Evolutionary conservation across 2,329 filamentous ascomycete genomes (phyloP).

Genomic region (Didymella segeticola): DNA sequence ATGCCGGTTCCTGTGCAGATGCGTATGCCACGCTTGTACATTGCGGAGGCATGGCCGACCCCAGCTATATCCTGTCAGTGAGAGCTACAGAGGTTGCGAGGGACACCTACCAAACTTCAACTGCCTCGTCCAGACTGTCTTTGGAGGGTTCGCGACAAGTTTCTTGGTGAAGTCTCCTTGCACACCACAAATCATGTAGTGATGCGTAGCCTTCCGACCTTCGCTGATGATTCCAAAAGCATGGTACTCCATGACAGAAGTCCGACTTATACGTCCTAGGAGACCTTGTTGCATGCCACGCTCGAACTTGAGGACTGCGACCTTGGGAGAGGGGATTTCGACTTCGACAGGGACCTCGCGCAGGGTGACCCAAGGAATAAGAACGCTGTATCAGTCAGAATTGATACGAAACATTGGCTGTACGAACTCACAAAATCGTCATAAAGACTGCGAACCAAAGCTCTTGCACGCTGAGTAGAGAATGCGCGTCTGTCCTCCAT

Average conservation of each 20-base stretch:
- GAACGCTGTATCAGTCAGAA: slow-evolving; percentile 31
- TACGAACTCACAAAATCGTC: slow-evolving; percentile 42
- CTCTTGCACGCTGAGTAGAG: slow-evolving; percentile 42
- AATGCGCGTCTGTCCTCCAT: slow-evolving; percentile 37
- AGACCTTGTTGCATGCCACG: slow-evolving; percentile 48
- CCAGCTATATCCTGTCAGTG: slow-evolving; percentile 36
- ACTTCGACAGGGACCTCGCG: slow-evolving; percentile 45
- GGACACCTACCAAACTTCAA: slow-evolving; percentile 43
- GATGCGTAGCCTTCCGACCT: slow-evolving; percentile 35
- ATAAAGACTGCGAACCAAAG: slow-evolving; percentile 48
- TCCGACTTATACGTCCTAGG: slow-evolving; percentile 44
- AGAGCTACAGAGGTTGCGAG: too few relatives aligned
- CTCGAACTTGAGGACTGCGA: slow-evolving; percentile 42
- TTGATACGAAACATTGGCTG: not conserved
- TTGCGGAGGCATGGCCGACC: slow-evolving; percentile 44
- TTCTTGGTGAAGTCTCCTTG: slow-evolving; percentile 47
- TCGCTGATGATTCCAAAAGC: slow-evolving; percentile 48
- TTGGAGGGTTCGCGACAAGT: slow-evolving; percentile 43
- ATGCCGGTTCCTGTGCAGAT: slow-evolving; percentile 47
- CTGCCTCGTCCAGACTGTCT: slow-evolving; percentile 44
- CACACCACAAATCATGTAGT: slow-evolving; percentile 49
- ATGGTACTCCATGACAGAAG: slow-evolving; percentile 48
- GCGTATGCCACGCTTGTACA: slow-evolving; percentile 47
- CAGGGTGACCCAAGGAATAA: slow-evolving; percentile 46
- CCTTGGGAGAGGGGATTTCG: slow-evolving; percentile 46